These are phyloP conservation scores for Annona cherimola DNA, from an alignment of 164 flowering plant species.

Conservation along the genomic window DNA sequence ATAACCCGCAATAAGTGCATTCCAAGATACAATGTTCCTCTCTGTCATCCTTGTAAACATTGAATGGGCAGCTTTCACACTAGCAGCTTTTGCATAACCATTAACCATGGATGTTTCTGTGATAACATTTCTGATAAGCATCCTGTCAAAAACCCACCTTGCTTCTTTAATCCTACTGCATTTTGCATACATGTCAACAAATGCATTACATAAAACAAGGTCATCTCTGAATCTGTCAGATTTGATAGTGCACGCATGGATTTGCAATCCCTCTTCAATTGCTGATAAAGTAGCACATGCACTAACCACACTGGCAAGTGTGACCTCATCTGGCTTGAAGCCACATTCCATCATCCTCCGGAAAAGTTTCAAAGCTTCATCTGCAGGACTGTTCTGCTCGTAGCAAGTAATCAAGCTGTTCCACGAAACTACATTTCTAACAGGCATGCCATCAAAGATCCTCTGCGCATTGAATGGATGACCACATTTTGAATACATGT, in stretches of 20 bases:
- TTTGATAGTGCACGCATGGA: constrained; percentile 16
- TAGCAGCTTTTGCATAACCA: constrained; percentile 25
- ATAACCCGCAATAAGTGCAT: constrained; percentile 28
- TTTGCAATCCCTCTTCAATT: constrained; percentile 18
- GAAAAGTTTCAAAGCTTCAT: constrained; percentile 15
- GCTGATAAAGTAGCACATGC: constrained; percentile 22
- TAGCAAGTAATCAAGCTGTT: constrained; percentile 28
- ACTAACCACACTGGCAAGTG: constrained; percentile 26
- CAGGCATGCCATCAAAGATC: constrained; percentile 20
- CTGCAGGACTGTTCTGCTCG: constrained; percentile 24
- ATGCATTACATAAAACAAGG: constrained; percentile 21
- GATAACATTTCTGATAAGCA: constrained; percentile 23
- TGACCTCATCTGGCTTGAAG: constrained; percentile 24
- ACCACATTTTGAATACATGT: constrained; percentile 27
- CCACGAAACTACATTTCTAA: constrained; percentile 24
- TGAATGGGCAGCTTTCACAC: constrained; percentile 14
- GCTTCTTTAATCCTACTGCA: constrained; percentile 21
- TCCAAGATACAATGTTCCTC: constrained; percentile 26
- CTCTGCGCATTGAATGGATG: constrained; percentile 9
- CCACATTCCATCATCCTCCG: constrained; percentile 16
- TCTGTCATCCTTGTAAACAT: constrained; percentile 21
- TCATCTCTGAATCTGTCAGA: constrained; percentile 19
- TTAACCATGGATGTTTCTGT: constrained; percentile 24
- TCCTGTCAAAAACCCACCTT: constrained; percentile 21
- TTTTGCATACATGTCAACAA: constrained; percentile 30